Base-by-base conservation (phyloP, 768 basidiomycete genomes). In the Amyloporia xantha region DNA sequence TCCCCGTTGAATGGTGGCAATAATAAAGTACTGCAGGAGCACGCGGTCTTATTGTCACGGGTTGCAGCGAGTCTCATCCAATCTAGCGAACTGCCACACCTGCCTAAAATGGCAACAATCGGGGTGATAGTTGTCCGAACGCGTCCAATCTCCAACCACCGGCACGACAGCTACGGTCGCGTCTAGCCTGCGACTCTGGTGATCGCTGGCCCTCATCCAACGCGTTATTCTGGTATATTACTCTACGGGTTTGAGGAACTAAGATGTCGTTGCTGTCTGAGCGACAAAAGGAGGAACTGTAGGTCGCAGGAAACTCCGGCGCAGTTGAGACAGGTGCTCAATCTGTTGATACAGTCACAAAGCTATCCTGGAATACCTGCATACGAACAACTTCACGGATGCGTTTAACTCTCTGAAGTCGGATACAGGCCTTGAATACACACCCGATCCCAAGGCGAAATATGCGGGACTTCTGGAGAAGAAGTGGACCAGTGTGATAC, bases 401-500 rank as follows among this genome's bases (percentile, higher is more conserved):
- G 80, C 84, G 20, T 86, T 75, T 59, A 75, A 79, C 54, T 77
- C 80, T 20, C 66, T 79, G 53, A 79, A 77, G 61, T 62, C 70
- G 36, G 78, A 81, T 51, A 66, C 74, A 26, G 72, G 75, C 48
- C 62, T 76, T 23, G 79, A 83, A 51, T 88, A 86, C 63, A 73
- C 76, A 3, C 88, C 87, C 13, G 92, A 95, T 71, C 81, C 90
- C 20, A 91, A 88, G 63, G 82, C 90, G 44, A 86, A 89, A 64
- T 86, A 83, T 59, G 82, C 83, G 1, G 93, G 92, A 1, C 69
- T 97, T 49, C 69, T 97, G 52, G 94, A 91, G 73, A 95, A 95
- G 83, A 97, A 97, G 68, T 97, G 94, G 94, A 95, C 91, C 42
- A 90, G 86, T 61, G 91, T 96, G 27, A 94, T 97, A 50, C 78